A percentile compares a stretch with the other conserved stretches of the same genome.
Conservation (phyloP, 2,329 filamentous ascomycete species). For the Atkinsonella texensis region DNA sequence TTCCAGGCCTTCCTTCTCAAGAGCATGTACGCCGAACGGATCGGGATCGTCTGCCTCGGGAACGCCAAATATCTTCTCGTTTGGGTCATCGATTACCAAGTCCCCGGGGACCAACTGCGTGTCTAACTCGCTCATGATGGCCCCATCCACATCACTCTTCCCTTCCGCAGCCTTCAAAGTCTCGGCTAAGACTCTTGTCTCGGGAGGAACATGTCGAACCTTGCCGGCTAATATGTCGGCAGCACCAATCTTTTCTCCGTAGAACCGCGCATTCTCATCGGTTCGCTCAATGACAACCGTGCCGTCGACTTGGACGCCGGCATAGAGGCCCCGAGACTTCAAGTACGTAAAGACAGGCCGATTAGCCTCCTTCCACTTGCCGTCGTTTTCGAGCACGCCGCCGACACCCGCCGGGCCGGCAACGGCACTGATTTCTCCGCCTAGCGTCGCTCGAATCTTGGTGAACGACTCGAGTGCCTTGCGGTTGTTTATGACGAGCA, state of each 20-base stretch:
- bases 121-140: constrained; percentile 22
- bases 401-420: constrained; percentile 59
- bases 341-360: constrained; percentile 51
- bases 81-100: constrained; percentile 18
- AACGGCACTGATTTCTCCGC: constrained; percentile 64
- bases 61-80: constrained; percentile 21
- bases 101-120: constrained; percentile 23
- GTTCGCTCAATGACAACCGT: constrained; percentile 72
- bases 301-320: constrained; percentile 74
- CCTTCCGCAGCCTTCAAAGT: constrained; percentile 23
- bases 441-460: constrained; percentile 59
- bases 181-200: constrained; percentile 20
- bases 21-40: constrained; percentile 24
- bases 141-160: constrained; percentile 19
- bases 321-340: constrained; percentile 79
- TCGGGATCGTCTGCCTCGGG: constrained; percentile 25
- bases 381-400: constrained; percentile 52
- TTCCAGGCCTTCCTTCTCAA: constrained; percentile 24
- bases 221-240: constrained; percentile 34
- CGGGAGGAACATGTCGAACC: constrained; percentile 16
- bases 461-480: constrained; percentile 68
- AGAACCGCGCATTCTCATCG: constrained; percentile 78
- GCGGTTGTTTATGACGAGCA: constrained; percentile 69
- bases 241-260: constrained; percentile 44
- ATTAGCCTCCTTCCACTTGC: constrained; percentile 37